These are phyloP conservation scores for Cyberlindnera maritima DNA, from an alignment of 805 yeast species.

Conservation along the genomic window DNA sequence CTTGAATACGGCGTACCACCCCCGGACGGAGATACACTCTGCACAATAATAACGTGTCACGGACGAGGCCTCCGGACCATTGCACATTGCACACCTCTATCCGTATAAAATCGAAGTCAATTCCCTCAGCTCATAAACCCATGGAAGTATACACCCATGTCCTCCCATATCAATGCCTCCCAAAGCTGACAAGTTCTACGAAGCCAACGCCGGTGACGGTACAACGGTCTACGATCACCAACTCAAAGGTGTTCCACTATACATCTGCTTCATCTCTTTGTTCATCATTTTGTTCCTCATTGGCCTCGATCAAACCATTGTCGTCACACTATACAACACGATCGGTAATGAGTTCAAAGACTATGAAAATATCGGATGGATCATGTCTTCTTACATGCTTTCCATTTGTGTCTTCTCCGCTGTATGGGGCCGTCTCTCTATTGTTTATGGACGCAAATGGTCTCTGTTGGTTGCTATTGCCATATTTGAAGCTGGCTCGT, in stretches of 20 bases:
- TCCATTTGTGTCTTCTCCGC: slow-evolving; percentile 52
- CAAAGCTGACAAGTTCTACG: slow-evolving; percentile 12
- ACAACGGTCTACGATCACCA: slow-evolving; percentile 21
- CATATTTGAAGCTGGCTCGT: slow-evolving; percentile 60
- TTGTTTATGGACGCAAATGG: slow-evolving; percentile 53
- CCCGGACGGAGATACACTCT: no score
- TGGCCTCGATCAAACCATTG: slow-evolving; percentile 55
- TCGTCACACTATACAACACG: slow-evolving; percentile 46
- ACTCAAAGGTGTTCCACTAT: slow-evolving; percentile 14
- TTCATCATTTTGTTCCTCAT: slow-evolving; percentile 18
- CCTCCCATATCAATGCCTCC: no score
- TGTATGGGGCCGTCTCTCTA: slow-evolving; percentile 54
- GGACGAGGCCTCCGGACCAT: no score
- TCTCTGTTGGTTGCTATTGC: slow-evolving; percentile 11
- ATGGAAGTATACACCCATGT: no score
- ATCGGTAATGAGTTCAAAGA: slow-evolving; percentile 50
- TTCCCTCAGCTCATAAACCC: no score
- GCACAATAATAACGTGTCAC: no score
- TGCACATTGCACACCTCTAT: no score
- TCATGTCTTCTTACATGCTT: slow-evolving; percentile 51
- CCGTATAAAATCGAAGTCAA: no score
- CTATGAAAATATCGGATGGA: slow-evolving; percentile 56
- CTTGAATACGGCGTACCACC: no score
- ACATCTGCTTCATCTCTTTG: slow-evolving; percentile 19
- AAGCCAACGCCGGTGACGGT: slow-evolving; percentile 27